Evolutionary conservation across 169 alveolate species (phyloP), one percentile per base, ranked within the genome.

Genomic region (Plasmodium billcollinsi): DNA sequence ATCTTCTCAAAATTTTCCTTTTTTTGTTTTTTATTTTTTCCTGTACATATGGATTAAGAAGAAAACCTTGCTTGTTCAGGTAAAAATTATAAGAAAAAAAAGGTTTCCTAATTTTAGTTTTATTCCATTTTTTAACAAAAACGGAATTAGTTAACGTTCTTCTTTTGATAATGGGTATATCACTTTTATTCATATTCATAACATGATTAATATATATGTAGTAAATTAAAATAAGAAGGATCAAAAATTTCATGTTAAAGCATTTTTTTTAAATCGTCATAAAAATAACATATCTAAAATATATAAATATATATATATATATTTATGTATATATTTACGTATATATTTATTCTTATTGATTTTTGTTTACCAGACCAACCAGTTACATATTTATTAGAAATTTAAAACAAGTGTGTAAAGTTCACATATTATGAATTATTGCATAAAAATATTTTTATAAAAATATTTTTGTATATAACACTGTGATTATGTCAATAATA

Each of bases 181-280:
- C 47, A 39, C 5, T 39, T 39, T 39, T 39, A 39, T 11, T 1
- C 33, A 65, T 65, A 9, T 65, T 15, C 1, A 12, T 26, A 65
- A 24, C 3, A 21, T 65, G 1, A 6, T 11, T 21, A 26, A 29
- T 8, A 65, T 29, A 65, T 15, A 24, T 24, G 39, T 65, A 65
- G 73, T 21, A 65, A 3, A 65, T 21, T 29, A 65, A 65, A 21
- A 65, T 24, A 6, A 21, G 49, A 65, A 65, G 15, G 12, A 29
- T 14, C 24, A 65, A 65, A 12, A 3, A 11, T 65, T 65, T 65
- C 73, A 65, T 65, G 26, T 65, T 65, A 12, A 39, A 3, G 14
- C 73, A 65, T 65, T 65, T 65, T 65, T 3, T 43, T 29, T 12
- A 58, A 12, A 58, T 7, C 20, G 5, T 15, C 9, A 56, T 15